A percentile compares a stretch with the other conserved stretches of the same genome.
Evolutionary conservation across 1,284 basidiomycete genomes (phyloP).

Genomic region (Tilletiaria anomala): DNA sequence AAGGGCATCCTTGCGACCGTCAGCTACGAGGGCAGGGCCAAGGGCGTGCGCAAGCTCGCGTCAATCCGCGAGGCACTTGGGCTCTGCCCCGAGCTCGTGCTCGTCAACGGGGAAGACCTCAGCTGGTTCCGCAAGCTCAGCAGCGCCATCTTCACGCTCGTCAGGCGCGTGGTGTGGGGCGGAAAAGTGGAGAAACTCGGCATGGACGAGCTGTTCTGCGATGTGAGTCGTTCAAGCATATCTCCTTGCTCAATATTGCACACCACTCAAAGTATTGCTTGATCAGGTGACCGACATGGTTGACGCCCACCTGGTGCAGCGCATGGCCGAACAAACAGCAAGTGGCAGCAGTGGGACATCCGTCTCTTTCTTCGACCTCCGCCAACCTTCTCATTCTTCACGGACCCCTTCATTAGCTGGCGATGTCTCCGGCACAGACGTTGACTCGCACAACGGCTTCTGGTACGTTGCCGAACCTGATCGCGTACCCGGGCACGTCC

Average conservation of each 20-base stretch:
- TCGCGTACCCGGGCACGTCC: no score
- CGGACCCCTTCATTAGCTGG: no score
- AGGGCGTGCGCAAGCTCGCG: constrained; percentile 37
- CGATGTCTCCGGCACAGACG: no score
- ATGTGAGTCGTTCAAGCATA: constrained; percentile 17
- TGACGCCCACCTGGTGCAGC: constrained; percentile 20
- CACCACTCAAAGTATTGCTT: not conserved
- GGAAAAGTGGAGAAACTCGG: constrained; percentile 39
- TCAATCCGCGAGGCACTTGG: constrained; percentile 33
- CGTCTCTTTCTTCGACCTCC: not conserved
- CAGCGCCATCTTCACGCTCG: constrained; percentile 26
- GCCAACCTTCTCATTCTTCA: no score
- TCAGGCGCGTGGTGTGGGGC: constrained; percentile 24
- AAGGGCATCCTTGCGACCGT: constrained; percentile 41
- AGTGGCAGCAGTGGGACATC: no score
- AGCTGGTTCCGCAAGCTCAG: constrained; percentile 36
- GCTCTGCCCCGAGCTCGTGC: constrained; percentile 34
- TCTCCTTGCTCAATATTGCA: not conserved
- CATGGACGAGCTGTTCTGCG: constrained; percentile 41
- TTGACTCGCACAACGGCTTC: no score
- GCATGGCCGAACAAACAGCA: no score
- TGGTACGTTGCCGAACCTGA: no score
- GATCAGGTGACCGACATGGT: constrained; percentile 28
- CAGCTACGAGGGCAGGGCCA: constrained; percentile 40
- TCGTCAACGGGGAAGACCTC: constrained; percentile 41